Evolutionary conservation across 2,329 filamentous ascomycete species (phyloP).

Genomic region (Aspergillus tubingensis): DNA sequence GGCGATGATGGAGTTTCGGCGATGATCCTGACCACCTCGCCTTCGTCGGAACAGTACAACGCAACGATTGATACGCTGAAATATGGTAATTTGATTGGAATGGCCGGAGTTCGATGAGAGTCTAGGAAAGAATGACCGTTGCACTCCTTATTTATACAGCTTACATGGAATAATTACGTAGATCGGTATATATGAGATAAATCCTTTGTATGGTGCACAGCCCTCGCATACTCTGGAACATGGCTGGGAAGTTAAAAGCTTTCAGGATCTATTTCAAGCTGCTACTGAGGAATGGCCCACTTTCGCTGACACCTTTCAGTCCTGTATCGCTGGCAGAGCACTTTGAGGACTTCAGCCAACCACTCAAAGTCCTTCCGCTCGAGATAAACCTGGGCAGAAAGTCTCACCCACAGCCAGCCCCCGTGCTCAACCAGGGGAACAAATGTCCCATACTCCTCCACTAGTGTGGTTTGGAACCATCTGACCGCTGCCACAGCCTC

Average conservation of each 20-base stretch:
- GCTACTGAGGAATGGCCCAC: too few relatives aligned
- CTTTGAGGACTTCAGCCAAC: constrained; percentile 61
- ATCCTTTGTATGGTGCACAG: too few relatives aligned
- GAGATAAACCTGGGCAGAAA: constrained; percentile 85
- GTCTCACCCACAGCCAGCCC: constrained; percentile 66
- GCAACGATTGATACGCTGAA: constrained; percentile 49
- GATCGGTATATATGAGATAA: too few relatives aligned
- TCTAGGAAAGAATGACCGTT: too few relatives aligned
- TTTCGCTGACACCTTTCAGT: too few relatives aligned
- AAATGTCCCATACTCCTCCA: constrained; percentile 68
- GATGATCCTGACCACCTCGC: constrained; percentile 46
- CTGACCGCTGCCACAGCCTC: constrained; percentile 43
- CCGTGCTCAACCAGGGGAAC: constrained; percentile 64
- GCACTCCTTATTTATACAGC: too few relatives aligned
- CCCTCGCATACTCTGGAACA: too few relatives aligned
- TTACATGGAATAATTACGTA: too few relatives aligned
- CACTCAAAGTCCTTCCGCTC: constrained; percentile 76
- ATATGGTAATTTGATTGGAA: constrained; percentile 46
- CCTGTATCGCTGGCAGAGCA: constrained; percentile 45
- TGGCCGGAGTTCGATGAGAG: constrained; percentile 16
- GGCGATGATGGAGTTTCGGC: constrained; percentile 27
- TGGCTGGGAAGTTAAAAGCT: too few relatives aligned
- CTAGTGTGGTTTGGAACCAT: constrained; percentile 61
- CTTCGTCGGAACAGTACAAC: constrained; percentile 37
- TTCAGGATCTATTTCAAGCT: too few relatives aligned